Percentiles rank a stretch among this genome's conserved stretches.
phyloP scores from a whole-genome alignment of 73 alveolate species.

The Tetrahymena thermophila region DNA sequence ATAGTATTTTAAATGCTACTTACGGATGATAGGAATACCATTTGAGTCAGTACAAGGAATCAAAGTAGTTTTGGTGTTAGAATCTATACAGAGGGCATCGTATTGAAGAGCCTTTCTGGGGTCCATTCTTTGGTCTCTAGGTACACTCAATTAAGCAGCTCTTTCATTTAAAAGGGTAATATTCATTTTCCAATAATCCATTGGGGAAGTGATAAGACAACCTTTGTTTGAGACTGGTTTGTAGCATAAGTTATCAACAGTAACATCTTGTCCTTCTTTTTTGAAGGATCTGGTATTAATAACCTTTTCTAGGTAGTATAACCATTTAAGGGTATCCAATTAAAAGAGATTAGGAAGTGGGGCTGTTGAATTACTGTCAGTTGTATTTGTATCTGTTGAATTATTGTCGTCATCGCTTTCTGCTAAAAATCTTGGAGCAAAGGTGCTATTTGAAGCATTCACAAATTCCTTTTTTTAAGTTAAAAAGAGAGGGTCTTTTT shows the following conservation, averaged over 20 bases:
- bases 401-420: conserved; percentile 26
- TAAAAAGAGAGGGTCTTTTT: neutral
- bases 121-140: neutral
- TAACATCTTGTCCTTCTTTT: conserved; percentile 39
- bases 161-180: conserved; percentile 44
- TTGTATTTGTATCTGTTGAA: conserved; percentile 59
- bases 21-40: conserved; percentile 81
- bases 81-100: conserved; percentile 83
- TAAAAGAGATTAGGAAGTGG: neutral
- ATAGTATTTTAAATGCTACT: neutral
- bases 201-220: conserved; percentile 87
- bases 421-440: neutral
- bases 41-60: conserved; percentile 80
- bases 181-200: conserved; percentile 88
- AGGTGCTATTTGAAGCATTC: neutral
- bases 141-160: neutral
- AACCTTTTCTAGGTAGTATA: conserved; percentile 61
- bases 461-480: neutral
- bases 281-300: conserved; percentile 50
- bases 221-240: conserved; percentile 90
- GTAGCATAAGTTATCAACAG: conserved; percentile 84
- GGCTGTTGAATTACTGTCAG: too few relatives aligned
- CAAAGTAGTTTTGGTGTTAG: conserved; percentile 55
- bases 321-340: conserved; percentile 48
- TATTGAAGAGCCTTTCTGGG: conserved; percentile 52